phyloP scores from a whole-genome alignment of 208 protist species.

The Crithidia mellificae region DNA sequence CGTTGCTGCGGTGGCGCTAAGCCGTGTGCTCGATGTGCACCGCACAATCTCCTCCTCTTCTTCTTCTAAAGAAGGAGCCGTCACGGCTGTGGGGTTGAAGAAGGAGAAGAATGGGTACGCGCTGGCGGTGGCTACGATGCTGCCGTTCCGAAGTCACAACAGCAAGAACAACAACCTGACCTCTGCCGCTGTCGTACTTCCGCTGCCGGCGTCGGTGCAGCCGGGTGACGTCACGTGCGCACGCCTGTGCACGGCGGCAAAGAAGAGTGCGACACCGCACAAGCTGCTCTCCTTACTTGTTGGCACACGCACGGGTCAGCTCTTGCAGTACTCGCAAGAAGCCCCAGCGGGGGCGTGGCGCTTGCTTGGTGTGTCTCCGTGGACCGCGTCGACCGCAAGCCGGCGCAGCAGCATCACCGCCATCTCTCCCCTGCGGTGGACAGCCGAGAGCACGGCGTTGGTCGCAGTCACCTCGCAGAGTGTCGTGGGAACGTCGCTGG shows the following conservation, averaged over 20 bases:
- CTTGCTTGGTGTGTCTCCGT: constrained; percentile 13
- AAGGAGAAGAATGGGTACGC: not conserved
- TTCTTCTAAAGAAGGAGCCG: not conserved
- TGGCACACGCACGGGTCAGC: constrained; percentile 11
- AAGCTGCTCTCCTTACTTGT: constrained; percentile 16
- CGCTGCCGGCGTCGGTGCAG: not conserved
- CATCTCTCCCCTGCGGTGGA: constrained; percentile 7
- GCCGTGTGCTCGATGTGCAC: constrained; percentile 12
- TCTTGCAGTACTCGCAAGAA: constrained; percentile 9
- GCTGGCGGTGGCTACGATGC: constrained; percentile 9
- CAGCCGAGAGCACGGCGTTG: not conserved
- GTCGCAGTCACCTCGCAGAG: not conserved
- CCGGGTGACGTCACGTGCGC: constrained; percentile 21
- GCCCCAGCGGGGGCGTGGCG: constrained; percentile 5
- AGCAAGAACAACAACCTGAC: no score
- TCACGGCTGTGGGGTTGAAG: constrained; percentile 9
- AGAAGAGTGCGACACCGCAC: not conserved
- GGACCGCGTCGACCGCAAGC: constrained; percentile 2
- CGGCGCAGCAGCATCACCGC: constrained; percentile 17
- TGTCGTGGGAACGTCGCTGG: not conserved
- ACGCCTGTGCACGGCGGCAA: constrained; percentile 11
- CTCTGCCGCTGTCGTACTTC: no score
- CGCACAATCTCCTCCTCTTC: not conserved
- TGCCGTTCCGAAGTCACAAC: no score
- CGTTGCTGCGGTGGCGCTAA: not conserved